These are phyloP conservation scores for Mycena crocata DNA, from an alignment of 768 basidiomycete species.

Conservation along the genomic window DNA sequence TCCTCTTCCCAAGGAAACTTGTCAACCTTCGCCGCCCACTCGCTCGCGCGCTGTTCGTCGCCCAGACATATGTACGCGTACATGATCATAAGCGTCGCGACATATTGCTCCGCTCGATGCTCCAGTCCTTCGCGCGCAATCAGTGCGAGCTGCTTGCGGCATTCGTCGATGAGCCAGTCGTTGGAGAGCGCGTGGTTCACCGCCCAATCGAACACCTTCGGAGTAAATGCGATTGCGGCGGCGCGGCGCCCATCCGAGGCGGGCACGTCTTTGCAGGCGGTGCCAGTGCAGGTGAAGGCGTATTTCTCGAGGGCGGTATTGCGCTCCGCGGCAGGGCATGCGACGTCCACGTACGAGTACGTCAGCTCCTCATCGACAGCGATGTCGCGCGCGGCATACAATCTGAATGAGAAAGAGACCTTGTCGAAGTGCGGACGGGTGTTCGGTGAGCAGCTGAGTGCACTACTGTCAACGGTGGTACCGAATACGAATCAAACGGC, in stretches of 20 bases:
- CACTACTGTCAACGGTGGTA: not conserved
- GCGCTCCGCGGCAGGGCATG: constrained; percentile 36
- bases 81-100: constrained; percentile 1
- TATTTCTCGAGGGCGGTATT: constrained; percentile 42
- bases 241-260: constrained; percentile 26
- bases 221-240: not conserved
- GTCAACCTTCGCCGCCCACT: constrained; percentile 23
- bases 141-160: constrained; percentile 17
- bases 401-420: constrained; percentile 42
- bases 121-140: constrained; percentile 26
- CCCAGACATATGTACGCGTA: constrained; percentile 17
- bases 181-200: not conserved
- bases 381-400: constrained; percentile 44
- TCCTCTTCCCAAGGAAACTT: constrained; percentile 17
- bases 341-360: constrained; percentile 38
- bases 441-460: constrained; percentile 37
- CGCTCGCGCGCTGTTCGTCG: constrained; percentile 19
- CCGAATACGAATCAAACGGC: not conserved
- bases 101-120: constrained; percentile 1
- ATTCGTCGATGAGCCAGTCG: constrained; percentile 17
- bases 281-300: constrained; percentile 47
- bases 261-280: constrained; percentile 39
- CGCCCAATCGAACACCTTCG: not conserved
- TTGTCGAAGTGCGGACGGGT: constrained; percentile 36
- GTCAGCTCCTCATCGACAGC: constrained; percentile 48